Conservation (phyloP, 768 basidiomycete species). For the Pisolithus albus region DNA sequence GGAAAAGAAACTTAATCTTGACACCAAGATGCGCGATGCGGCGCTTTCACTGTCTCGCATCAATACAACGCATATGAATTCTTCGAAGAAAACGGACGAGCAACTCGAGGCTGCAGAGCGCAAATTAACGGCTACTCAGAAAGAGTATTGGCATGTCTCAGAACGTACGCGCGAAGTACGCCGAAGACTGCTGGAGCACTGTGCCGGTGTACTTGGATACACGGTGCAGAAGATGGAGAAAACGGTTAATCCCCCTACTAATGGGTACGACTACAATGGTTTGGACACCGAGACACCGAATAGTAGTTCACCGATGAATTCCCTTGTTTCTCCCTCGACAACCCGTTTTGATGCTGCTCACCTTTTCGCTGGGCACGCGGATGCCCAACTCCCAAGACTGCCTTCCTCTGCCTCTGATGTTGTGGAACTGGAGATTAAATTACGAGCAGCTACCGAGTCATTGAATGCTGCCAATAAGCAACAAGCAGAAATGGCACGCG, state of each 20-base stretch:
- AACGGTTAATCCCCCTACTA: constrained; percentile 30
- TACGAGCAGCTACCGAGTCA: constrained; percentile 54
- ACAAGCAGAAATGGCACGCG: constrained; percentile 54
- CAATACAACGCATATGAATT: constrained; percentile 48
- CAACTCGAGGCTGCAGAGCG: constrained; percentile 68
- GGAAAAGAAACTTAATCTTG: constrained; percentile 68
- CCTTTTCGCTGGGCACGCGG: constrained; percentile 76
- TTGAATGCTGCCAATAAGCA: constrained; percentile 53
- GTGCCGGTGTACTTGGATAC: constrained; percentile 72
- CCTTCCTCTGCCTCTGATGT: constrained; percentile 42
- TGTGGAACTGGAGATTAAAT: constrained; percentile 52
- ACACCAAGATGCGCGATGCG: constrained; percentile 86
- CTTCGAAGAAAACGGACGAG: constrained; percentile 59
- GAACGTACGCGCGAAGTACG: constrained; percentile 58
- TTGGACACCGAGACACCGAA: constrained; percentile 51
- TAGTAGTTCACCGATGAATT: constrained; percentile 46
- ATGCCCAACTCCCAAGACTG: constrained; percentile 47
- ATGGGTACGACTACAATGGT: constrained; percentile 28
- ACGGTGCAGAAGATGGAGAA: constrained; percentile 65
- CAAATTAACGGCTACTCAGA: constrained; percentile 65
- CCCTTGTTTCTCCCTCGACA: constrained; percentile 40
- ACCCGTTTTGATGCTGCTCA: constrained; percentile 75
- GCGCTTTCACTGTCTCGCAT: constrained; percentile 68
- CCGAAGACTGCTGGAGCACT: constrained; percentile 68
- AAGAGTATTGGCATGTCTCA: constrained; percentile 62